A percentile compares a stretch with the other conserved stretches of the same genome.
Conservation (phyloP, 2,329 filamentous ascomycete genomes). For the Aspergillus sp. region DNA sequence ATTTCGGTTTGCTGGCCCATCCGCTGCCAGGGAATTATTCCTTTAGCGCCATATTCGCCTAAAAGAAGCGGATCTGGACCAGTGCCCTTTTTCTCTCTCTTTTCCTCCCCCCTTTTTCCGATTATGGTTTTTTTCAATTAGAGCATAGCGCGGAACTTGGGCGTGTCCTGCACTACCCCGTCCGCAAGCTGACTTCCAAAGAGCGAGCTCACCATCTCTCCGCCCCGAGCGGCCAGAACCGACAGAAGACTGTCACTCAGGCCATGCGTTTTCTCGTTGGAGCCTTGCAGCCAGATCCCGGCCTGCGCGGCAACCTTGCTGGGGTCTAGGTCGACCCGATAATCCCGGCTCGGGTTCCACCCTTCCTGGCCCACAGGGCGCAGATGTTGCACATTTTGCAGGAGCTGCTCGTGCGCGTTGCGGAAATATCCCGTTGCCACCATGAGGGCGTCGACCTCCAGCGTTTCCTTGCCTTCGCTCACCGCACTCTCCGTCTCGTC, state of each 20-base stretch:
- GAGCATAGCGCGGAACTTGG: conserved; percentile 33
- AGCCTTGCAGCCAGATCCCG: conserved; percentile 90
- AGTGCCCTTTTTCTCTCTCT: background rate
- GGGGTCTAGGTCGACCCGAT: conserved; percentile 69
- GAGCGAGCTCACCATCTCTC: conserved; percentile 74
- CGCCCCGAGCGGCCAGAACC: conserved; percentile 71
- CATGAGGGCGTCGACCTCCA: conserved; percentile 79
- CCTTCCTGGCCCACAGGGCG: conserved; percentile 59
- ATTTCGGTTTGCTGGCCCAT: background rate
- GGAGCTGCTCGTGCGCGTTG: conserved; percentile 74
- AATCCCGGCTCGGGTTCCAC: conserved; percentile 73
- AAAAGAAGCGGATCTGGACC: conserved; percentile 6
- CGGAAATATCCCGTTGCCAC: conserved; percentile 85
- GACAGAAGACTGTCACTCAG: conserved; percentile 80
- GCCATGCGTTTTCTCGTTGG: conserved; percentile 88
- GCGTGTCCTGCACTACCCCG: conserved; percentile 32
- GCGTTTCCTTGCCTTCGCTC: conserved; percentile 53
- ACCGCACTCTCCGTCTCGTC: conserved; percentile 31
- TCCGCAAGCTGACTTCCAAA: conserved; percentile 53
- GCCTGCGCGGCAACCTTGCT: conserved; percentile 69
- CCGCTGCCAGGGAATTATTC: background rate
- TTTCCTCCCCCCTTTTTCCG: background rate
- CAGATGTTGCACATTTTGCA: conserved; percentile 65
- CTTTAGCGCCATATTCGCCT: conserved; percentile 9
- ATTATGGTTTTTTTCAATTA: conserved; percentile 16